These are phyloP conservation scores for Auxenochlorella protothecoides DNA, from an alignment of 139 green algal genomes.

Conservation along the genomic window DNA sequence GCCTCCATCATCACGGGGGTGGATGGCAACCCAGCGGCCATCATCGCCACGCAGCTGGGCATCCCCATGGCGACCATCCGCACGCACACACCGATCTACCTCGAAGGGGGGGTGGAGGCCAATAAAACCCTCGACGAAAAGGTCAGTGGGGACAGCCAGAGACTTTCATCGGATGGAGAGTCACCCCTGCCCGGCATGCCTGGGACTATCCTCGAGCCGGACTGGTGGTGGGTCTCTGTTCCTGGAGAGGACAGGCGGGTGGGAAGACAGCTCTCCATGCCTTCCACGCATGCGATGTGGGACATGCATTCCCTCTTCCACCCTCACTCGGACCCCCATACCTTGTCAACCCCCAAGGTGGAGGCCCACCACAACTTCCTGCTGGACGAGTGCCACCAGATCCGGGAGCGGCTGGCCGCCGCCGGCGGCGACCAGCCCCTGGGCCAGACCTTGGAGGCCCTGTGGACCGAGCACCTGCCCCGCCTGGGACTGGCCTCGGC, in stretches of 20 bases:
- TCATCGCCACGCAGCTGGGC: constrained; percentile 69
- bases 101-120: background rate
- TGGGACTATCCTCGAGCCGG: too few species aligned
- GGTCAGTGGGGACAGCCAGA: too few species aligned
- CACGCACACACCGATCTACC: background rate
- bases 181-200: too few species aligned
- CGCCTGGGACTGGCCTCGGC: too few species aligned
- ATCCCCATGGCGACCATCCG: constrained; percentile 68
- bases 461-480: constrained; percentile 26
- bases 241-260: too few species aligned
- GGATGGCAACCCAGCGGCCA: constrained; percentile 87
- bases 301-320: too few species aligned
- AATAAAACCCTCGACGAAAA: too few species aligned
- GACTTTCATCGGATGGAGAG: too few species aligned
- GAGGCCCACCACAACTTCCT: constrained; percentile 59
- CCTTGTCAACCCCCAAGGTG: constrained; percentile 16
- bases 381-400: constrained; percentile 45
- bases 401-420: constrained; percentile 30
- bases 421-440: constrained; percentile 43
- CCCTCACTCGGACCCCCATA: too few species aligned
- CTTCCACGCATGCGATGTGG: too few species aligned
- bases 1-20: constrained; percentile 86
- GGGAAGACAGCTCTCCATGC: too few species aligned
- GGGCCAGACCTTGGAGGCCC: constrained; percentile 37
- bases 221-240: too few species aligned